Base-by-base conservation (phyloP, 2,329 filamentous ascomycete genomes). In the Xylaria sp. region DNA sequence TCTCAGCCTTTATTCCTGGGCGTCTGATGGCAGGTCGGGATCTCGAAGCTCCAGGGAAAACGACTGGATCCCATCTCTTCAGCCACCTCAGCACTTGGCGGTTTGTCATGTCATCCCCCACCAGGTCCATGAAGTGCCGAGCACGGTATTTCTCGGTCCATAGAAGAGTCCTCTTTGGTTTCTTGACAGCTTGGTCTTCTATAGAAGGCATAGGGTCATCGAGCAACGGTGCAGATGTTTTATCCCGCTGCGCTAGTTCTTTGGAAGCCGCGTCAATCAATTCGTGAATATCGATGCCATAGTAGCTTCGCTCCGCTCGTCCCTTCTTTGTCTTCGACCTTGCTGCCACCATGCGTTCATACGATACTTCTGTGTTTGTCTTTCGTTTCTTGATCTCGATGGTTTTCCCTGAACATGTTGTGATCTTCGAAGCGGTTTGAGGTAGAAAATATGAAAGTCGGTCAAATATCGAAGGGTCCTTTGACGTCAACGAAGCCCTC, bases 121-220 rank as follows among this genome's bases (percentile, higher is more conserved):
- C 92, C 0, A 99, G 83, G 70, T 99, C 95, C 70, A 94, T 91
- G 71, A 98, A 99, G 70, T 89, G 94, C 64, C 88, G 87, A 28
- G 95, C 95, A 37, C 95, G 89, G 74, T 99, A 99, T 75, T 99
- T 99, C 74, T 99, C 95, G 0, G 94, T 97, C 95, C 95, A 99
- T 73, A 99, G 81, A 33, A 92, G 76, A 0, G 87, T 84, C 65
- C 77, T 80, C 61, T 79, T 83, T 0, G 76, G 72, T 63, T 78
- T 83, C 64, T 78, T 82, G 59, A 50, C 43, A 1, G 71, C 54
- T 33, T 57, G 33, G 2, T 66, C 65, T 65, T 85, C 83, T 15
- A 83, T 76, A 1, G 83, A 82, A 21, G 69, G 76, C 15, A 82
- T 67, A 1, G 80, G 76, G 6, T 74, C 70, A 45, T 77, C 76